Evolutionary conservation across 768 basidiomycete genomes (phyloP).

Genomic region (Hygrophoropsis aurantiaca): DNA sequence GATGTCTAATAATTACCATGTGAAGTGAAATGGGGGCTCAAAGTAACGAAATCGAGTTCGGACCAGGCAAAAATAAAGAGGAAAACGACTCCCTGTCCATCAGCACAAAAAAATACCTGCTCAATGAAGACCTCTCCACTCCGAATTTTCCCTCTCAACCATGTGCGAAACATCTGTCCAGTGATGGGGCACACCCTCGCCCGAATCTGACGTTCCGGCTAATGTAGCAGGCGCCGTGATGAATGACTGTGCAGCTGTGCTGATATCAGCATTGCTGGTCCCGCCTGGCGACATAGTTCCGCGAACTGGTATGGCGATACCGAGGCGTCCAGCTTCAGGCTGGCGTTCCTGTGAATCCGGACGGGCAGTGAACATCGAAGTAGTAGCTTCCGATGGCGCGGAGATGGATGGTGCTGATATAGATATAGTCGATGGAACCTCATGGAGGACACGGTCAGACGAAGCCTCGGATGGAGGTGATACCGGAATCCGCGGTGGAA

Average conservation of each 20-base stretch:
- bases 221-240: constrained; percentile 65
- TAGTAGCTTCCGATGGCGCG: constrained; percentile 23
- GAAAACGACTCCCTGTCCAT: constrained; percentile 8
- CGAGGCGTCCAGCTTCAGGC: constrained; percentile 15
- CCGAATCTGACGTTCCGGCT: constrained; percentile 53
- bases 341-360: constrained; percentile 12
- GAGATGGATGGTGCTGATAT: constrained; percentile 16
- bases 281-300: constrained; percentile 13
- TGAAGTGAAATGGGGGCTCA: constrained; percentile 14
- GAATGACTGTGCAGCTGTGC: constrained; percentile 68
- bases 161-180: constrained; percentile 48
- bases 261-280: constrained; percentile 58
- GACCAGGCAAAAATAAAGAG: constrained; percentile 8
- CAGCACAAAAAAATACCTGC: constrained; percentile 19
- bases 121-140: constrained; percentile 37
- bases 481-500: constrained; percentile 19
- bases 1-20: constrained; percentile 32
- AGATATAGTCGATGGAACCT: constrained; percentile 9
- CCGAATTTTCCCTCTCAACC: constrained; percentile 37
- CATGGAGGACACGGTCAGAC: constrained; percentile 11
- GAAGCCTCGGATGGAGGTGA: too few relatives aligned
- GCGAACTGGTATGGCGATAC: constrained; percentile 22
- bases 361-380: constrained; percentile 20
- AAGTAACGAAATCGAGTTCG: constrained; percentile 2
- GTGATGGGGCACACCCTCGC: constrained; percentile 45